Conservation (phyloP, 768 basidiomycete species). For the Amanita jacksonii region DNA sequence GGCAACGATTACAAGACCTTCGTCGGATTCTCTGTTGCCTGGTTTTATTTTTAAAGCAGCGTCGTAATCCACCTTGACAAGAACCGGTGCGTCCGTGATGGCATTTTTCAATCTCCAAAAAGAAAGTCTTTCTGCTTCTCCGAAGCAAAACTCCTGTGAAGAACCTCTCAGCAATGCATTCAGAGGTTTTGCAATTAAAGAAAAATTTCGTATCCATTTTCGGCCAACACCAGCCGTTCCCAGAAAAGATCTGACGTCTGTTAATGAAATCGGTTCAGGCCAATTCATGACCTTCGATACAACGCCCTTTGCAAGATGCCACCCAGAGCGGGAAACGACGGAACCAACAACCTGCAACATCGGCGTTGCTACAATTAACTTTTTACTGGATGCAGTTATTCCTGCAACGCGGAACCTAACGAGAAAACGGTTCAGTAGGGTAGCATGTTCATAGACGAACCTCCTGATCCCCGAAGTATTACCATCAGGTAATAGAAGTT, state of each 20-base stretch:
- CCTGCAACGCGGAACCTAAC: slow-evolving; percentile 17
- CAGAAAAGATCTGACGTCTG: slow-evolving; percentile 19
- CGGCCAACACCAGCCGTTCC: slow-evolving; percentile 15
- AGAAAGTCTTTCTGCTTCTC: too few species aligned
- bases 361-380: slow-evolving; percentile 15
- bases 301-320: slow-evolving; percentile 17
- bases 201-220: slow-evolving; percentile 17
- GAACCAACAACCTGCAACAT: slow-evolving; percentile 21
- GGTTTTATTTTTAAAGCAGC: slow-evolving; percentile 3
- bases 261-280: slow-evolving; percentile 9
- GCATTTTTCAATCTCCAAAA: too few species aligned
- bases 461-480: slow-evolving; percentile 15
- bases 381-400: slow-evolving; percentile 23
- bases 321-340: slow-evolving; percentile 20
- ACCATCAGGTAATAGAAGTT: neutral
- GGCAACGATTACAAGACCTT: slow-evolving; percentile 21
- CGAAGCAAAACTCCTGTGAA: slow-evolving; percentile 14
- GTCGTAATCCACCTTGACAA: slow-evolving; percentile 24
- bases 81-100: slow-evolving; percentile 17
- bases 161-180: slow-evolving; percentile 10
- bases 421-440: slow-evolving; percentile 16
- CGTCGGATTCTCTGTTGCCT: slow-evolving; percentile 9
- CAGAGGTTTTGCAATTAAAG: slow-evolving; percentile 18
- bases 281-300: slow-evolving; percentile 20
- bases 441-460: slow-evolving; percentile 20